Evolutionary conservation across 257 asterid species (phyloP).

Genomic region (Sherardia arvensis): DNA sequence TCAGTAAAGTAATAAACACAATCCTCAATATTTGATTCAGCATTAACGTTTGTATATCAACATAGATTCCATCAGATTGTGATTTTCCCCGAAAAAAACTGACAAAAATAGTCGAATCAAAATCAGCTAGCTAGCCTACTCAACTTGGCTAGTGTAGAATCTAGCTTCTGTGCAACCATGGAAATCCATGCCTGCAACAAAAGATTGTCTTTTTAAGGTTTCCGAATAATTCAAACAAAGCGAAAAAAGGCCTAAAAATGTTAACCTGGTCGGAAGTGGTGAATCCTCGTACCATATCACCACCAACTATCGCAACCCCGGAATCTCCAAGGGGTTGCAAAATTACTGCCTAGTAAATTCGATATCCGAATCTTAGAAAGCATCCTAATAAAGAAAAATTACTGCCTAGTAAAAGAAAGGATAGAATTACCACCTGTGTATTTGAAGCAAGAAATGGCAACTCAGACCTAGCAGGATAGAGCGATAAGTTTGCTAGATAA

Average conservation of each 20-base stretch:
- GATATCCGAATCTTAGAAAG: background rate
- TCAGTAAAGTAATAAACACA: background rate
- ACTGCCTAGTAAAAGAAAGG: conserved; percentile 48
- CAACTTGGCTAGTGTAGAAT: conserved; percentile 58
- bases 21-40: background rate
- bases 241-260: background rate
- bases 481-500: conserved; percentile 90
- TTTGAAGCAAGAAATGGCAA: conserved; percentile 85
- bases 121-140: conserved; percentile 4
- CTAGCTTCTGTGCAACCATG: conserved; percentile 74
- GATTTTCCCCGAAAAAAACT: background rate
- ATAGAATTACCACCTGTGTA: conserved; percentile 50
- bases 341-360: conserved; percentile 61
- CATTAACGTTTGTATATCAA: too few species aligned
- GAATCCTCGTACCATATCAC: conserved; percentile 84
- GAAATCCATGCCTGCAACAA: conserved; percentile 81
- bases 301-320: conserved; percentile 85
- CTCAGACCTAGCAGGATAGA: conserved; percentile 90
- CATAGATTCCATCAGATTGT: too few species aligned
- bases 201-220: too few species aligned
- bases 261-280: conserved; percentile 80
- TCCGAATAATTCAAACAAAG: too few species aligned
- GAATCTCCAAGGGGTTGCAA: conserved; percentile 85
- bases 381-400: conserved; percentile 14
- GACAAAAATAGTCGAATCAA: background rate